phyloP scores from a whole-genome alignment of 371 early-diverging fungal genomes.

The Sporodiniella umbellata region DNA sequence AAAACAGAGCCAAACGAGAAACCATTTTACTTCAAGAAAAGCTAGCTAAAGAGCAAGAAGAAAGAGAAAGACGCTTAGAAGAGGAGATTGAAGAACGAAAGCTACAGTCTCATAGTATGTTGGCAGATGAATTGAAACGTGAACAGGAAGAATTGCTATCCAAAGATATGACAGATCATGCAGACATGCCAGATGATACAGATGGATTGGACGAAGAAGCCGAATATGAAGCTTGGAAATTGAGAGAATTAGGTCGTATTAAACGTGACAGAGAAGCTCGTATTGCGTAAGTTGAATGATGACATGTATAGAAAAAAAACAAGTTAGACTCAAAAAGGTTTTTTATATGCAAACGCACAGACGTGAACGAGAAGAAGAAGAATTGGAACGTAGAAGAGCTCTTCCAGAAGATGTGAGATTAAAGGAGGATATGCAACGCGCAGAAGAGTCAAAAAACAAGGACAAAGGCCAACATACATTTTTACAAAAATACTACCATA shows the following conservation, averaged over 20 bases:
- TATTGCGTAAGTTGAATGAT: conserved; percentile 67
- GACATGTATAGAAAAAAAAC: too few species aligned
- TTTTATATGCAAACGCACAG: too few species aligned
- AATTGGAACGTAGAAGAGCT: conserved; percentile 75
- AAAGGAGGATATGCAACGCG: conserved; percentile 64
- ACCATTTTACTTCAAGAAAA: conserved; percentile 65
- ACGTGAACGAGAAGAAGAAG: conserved; percentile 72
- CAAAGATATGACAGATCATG: conserved; percentile 24
- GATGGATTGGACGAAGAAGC: conserved; percentile 85
- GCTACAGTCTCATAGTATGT: conserved; percentile 70
- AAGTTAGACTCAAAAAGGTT: too few species aligned
- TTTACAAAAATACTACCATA: conserved; percentile 86
- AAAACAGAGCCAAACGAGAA: conserved; percentile 66
- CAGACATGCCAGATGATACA: conserved; percentile 81
- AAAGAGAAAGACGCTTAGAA: conserved; percentile 42
- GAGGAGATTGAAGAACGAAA: conserved; percentile 65
- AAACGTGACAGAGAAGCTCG: conserved; percentile 83
- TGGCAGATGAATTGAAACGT: conserved; percentile 68
- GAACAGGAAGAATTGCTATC: conserved; percentile 25
- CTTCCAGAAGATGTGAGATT: conserved; percentile 80
- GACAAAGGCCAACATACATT: conserved; percentile 52
- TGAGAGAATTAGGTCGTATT: conserved; percentile 87
- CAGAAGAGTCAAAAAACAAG: conserved; percentile 48
- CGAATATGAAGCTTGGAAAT: conserved; percentile 89
- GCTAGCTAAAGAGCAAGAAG: conserved; percentile 60